These are phyloP conservation scores for Mortierella sp. DNA, from an alignment of 371 early-diverging fungal genomes.

Conservation along the genomic window DNA sequence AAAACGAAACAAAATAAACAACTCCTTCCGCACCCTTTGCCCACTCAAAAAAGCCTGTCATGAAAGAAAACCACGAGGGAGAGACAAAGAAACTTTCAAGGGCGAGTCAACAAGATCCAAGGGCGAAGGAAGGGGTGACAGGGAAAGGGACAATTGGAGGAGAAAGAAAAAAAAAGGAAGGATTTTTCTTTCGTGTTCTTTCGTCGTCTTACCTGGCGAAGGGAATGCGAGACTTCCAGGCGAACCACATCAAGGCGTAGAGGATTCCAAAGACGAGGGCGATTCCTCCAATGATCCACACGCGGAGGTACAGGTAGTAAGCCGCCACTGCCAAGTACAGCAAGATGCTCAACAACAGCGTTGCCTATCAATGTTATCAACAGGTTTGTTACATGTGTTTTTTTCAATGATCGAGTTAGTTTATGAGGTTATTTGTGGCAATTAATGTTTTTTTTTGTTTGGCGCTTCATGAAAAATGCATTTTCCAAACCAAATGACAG, in stretches of 20 bases:
- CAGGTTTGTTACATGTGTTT: too few species aligned
- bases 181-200: not conserved
- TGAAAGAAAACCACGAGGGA: not conserved
- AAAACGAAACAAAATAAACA: not conserved
- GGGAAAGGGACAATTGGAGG: too few species aligned
- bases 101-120: not conserved
- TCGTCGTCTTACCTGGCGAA: constrained; percentile 45
- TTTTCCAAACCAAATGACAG: too few species aligned
- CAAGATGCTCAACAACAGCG: constrained; percentile 32
- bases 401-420: too few species aligned
- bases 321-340: constrained; percentile 27
- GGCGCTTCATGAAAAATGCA: too few species aligned
- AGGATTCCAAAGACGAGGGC: constrained; percentile 52
- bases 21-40: not conserved
- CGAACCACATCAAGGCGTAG: constrained; percentile 55
- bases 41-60: not conserved
- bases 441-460: too few species aligned
- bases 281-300: constrained; percentile 47
- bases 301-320: constrained; percentile 39
- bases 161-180: too few species aligned
- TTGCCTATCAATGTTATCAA: constrained; percentile 2
- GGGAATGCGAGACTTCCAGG: constrained; percentile 60
- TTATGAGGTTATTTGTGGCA: not conserved
- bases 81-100: not conserved
- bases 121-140: not conserved